Evolutionary conservation across 2,329 filamentous ascomycete genomes (phyloP), one percentile per base, ranked within the genome.

Genomic region (Cadophora gregata): DNA sequence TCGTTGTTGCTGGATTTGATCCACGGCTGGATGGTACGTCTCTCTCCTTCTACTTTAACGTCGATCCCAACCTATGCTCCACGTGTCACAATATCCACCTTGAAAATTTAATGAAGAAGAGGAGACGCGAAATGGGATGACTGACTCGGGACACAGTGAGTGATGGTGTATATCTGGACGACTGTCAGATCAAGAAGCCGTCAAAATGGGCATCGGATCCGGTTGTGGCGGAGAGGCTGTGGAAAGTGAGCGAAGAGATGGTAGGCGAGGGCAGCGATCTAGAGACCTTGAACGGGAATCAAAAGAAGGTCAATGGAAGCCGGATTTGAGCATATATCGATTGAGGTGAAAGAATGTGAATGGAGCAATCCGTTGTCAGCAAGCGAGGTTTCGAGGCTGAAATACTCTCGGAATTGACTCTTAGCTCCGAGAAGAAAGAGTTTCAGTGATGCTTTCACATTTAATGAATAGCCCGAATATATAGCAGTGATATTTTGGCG

Each of bases 201-300:
- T 61, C 59, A 27, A 74, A 68, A n/a, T 71, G 75, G 3, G 62
- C 66, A 45, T 71, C 71, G 10, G 58, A 51, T 8, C 72, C 75
- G 0, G 66, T 73, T 4, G 73, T 73, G 27, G 81, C 82, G 0
- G 79, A 80, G 65, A 81, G 72, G 72, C 72, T 84, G 38, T 84
- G 82, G 83, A 76, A 75, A 48, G 55, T 82, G 56, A 83, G 79
- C 24, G 80, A 83, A 75, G 73, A 80, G 68, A 69, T 83, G 59
- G 81, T 83, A 19, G 78, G 75, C 0, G 75, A 82, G 63, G 75
- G 78, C 63, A 82, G 82, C 51, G 31, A 33, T 12, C 21, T 10
- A 21, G 56, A 21, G 21, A 38, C n/a, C 9, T 21, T 47, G 42
- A 47, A 47, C 7, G 27, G 25, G 27, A 24, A 36, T 19, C 16